Conservation (phyloP, 768 basidiomycete genomes). For the Cyathus striatus region DNA sequence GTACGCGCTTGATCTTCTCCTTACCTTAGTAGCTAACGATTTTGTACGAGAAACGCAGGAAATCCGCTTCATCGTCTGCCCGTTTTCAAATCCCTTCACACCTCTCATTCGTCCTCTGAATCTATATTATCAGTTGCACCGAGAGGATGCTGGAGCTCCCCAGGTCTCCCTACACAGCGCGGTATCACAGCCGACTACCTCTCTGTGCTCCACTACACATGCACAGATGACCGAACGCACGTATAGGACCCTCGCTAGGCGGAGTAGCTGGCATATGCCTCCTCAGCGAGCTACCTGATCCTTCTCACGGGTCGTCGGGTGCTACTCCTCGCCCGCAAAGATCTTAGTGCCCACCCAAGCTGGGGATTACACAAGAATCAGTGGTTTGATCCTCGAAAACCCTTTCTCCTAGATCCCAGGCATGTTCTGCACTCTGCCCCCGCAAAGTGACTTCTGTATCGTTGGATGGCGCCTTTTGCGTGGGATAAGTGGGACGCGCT, state of each 20-base stretch:
- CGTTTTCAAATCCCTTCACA: constrained; percentile 29
- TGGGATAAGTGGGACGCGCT: constrained; percentile 45
- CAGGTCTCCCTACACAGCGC: constrained; percentile 28
- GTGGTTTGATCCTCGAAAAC: constrained; percentile 46
- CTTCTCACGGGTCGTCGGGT: not conserved
- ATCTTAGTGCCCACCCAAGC: not conserved
- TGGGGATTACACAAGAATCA: constrained; percentile 9
- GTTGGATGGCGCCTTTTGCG: constrained; percentile 35
- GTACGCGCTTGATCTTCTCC: constrained; percentile 3
- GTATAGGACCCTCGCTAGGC: constrained; percentile 42
- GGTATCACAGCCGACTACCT: constrained; percentile 37
- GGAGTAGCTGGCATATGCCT: constrained; percentile 37
- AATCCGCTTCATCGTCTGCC: constrained; percentile 42
- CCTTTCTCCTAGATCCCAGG: constrained; percentile 39
- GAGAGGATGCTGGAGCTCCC: constrained; percentile 47
- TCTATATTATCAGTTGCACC: constrained; percentile 33
- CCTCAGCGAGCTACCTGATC: constrained; percentile 14
- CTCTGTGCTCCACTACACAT: constrained; percentile 24
- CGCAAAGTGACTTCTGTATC: constrained; percentile 46
- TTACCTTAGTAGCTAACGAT: constrained; percentile 7
- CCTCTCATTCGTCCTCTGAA: constrained; percentile 6
- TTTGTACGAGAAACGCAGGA: constrained; percentile 44
- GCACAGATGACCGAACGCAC: constrained; percentile 22
- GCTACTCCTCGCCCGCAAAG: not conserved
- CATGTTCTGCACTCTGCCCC: constrained; percentile 44